Base-by-base conservation (phyloP, 805 yeast species). In the Spathaspora arborariae region DNA sequence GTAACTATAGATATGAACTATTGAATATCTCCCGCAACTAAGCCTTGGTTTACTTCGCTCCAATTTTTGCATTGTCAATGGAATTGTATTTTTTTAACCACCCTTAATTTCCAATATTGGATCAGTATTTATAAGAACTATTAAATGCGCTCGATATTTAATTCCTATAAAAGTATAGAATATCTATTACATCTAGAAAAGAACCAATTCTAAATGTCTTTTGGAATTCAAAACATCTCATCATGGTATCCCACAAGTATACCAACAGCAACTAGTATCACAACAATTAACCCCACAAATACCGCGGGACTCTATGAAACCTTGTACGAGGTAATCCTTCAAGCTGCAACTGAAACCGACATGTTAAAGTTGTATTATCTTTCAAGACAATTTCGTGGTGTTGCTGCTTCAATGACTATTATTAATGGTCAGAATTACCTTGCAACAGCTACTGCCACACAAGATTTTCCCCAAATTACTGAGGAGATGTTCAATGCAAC, bases 391-490 rank as follows among this genome's bases (percentile, higher is more conserved):
- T 48, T 57, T 10, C 45, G 70, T 26, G 70, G 67, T 2, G 68
- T 65, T 2, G 53, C 63, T 44, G 74, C 70, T 0, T 63, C 72
- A 13, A 50, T 63, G 37, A 58, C 68, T 10, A 51, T 64, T 11
- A 50, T 64, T 30, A 45, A 54, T 11, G 64, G 67, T 7, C 58
- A 62, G 40, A 39, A 53, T 7, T 58, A 56, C 4, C 39, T 64
- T 38, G 69, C 70, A 7, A 68, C 74, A 3, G 73, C 72, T 26
- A 68, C 75, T 1, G 61, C 54, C 13, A 22, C 54, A 10, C 43
- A 44, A 13, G 50, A 42, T 8, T 39, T 52, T 11, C 53, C 64
- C 2, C 40, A 39, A 21, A 63, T 62, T 1, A 54, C 64, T 3
- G 45, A 49, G 11, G 57, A 47, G 6, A 48, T 59, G 37, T 47